Percentiles rank a stretch among this genome's conserved stretches.
Evolutionary conservation across 108 stramenopile genomes (phyloP).

Genomic region (Cyclotella baltica): DNA sequence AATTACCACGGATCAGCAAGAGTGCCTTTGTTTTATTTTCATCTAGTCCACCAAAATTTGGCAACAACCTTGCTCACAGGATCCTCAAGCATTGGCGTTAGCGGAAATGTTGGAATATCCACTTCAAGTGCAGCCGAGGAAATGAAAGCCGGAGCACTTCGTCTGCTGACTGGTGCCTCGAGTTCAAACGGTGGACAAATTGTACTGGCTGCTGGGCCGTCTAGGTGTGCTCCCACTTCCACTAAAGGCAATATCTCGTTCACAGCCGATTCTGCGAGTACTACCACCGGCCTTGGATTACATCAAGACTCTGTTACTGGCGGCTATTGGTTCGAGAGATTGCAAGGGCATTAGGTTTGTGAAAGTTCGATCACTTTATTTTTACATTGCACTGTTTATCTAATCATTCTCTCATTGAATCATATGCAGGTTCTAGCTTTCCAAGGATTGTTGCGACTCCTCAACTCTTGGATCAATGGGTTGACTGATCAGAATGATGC

Average conservation of each 20-base stretch:
- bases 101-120: slow-evolving; percentile 14
- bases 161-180: slow-evolving; percentile 23
- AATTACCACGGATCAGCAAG: slow-evolving; percentile 26
- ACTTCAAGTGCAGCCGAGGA: slow-evolving; percentile 28
- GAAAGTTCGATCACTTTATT: no score
- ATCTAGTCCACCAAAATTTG: slow-evolving; percentile 23
- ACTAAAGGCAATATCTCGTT: slow-evolving; percentile 23
- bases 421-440: slow-evolving; percentile 76
- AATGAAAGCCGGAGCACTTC: slow-evolving; percentile 25
- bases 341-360: no score
- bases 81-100: slow-evolving; percentile 14
- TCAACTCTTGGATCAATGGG: slow-evolving; percentile 97
- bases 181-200: slow-evolving; percentile 22
- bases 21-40: slow-evolving; percentile 17
- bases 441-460: slow-evolving; percentile 95
- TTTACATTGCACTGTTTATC: slow-evolving; percentile 50
- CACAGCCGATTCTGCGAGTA: slow-evolving; percentile 18
- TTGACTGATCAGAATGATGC: slow-evolving; percentile 93
- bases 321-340: no score
- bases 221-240: neutral
- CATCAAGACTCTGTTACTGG: neutral
- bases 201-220: slow-evolving; percentile 8
- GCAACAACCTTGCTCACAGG: slow-evolving; percentile 15
- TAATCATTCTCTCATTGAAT: no score
- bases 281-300: neutral